phyloP scores from a whole-genome alignment of 768 basidiomycete species.

The Phylloporus rhodoxanthus region DNA sequence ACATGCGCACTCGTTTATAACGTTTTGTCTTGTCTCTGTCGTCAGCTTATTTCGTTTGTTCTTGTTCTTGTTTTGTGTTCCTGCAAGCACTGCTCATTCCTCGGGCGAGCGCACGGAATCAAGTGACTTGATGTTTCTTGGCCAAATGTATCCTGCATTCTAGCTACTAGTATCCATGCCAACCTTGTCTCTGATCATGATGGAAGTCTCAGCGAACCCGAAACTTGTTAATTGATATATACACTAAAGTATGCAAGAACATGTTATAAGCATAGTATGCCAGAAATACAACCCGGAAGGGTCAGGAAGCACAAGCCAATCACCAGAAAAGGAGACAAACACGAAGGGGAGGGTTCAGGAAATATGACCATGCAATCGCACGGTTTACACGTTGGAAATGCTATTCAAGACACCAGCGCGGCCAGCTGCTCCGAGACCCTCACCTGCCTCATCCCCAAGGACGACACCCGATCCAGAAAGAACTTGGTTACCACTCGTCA shows the following conservation, averaged over 20 bases:
- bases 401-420: conserved; percentile 25
- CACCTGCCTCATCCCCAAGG: conserved; percentile 20
- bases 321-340: neutral
- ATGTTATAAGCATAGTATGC: neutral
- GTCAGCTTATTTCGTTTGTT: conserved; percentile 23
- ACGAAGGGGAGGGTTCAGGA: neutral
- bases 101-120: conserved; percentile 7
- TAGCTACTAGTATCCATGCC: neutral
- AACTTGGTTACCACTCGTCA: conserved; percentile 25
- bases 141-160: conserved; percentile 8
- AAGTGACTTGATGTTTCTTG: conserved; percentile 10
- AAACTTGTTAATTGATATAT: conserved; percentile 5
- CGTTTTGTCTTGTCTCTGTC: conserved; percentile 31
- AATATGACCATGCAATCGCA: neutral
- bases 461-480: conserved; percentile 19
- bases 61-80: conserved; percentile 33
- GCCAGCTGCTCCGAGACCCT: conserved; percentile 21
- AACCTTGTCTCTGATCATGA: neutral
- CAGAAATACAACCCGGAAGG: conserved; percentile 13
- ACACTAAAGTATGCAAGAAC: conserved; percentile 2
- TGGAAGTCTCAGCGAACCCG: neutral
- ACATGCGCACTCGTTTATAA: conserved; percentile 32
- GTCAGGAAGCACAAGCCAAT: neutral
- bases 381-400: conserved; percentile 20
- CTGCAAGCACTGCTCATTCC: conserved; percentile 3